Evolutionary conservation across 2,329 filamentous ascomycete species (phyloP), one percentile per base, ranked within the genome.

Genomic region (Talaromyces islandicus): DNA sequence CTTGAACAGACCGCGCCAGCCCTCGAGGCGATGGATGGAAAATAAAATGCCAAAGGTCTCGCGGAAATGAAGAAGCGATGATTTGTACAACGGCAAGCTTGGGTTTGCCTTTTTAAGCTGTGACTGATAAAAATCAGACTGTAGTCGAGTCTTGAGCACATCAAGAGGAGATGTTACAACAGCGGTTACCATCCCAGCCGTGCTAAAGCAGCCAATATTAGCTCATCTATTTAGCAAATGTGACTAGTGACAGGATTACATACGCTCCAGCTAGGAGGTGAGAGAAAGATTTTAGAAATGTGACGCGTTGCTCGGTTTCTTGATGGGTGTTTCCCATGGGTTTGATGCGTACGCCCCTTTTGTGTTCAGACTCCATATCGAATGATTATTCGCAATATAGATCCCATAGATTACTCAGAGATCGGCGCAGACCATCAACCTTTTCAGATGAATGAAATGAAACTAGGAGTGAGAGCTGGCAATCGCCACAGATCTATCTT

Each of bases 61-160:
- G 57, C 70, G 67, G 56, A 46, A 46, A 24, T 46, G 43, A 4
- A 21, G 43, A 14, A 46, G 43, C 5, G 43, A 46, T 4, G 43
- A 46, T 24, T 24, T 46, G 21, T 46, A 24, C 7, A 46, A 24
- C 2, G 43, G 9, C 21, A 46, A 7, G 43, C 24, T 46, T 24
- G n/a, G 43, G n/a, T 24, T 46, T 46, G 19, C 5, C n/a, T 19
- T 46, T 46, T 19, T 24, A 4, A 46, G 21, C 21, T 46, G 89
- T 7, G 87, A 83, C 75, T 96, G 91, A 80, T 97, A 97, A 73
- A 94, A 95, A 71, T 96, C 92, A 12, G 91, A 92, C 75, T 97
- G 93, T 60, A 97, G 80, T 75, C 96, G 96, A 48, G 93, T 97
- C 80, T 97, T 96, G 75, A 97, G 96, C 61, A 97, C 93, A 78